Base-by-base conservation (phyloP, 306 rosid genomes). In the Cucurbita argyrosperma region DNA sequence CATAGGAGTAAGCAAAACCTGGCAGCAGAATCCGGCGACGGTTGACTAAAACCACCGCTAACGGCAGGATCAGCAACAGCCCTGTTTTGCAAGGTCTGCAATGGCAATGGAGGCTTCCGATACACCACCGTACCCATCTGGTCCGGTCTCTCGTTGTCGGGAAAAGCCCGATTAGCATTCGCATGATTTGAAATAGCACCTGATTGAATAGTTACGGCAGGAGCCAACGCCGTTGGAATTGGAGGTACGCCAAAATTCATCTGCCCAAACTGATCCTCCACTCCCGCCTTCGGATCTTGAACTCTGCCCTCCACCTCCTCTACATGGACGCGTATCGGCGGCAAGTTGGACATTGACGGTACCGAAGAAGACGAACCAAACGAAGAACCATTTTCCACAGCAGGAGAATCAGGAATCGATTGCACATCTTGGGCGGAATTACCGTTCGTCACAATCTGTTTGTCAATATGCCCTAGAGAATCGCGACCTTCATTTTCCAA, bases 1-100 rank as follows among this genome's bases (percentile, higher is more conserved):
- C 12, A 26, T 6, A 47, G 45, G 11, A 65, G 38, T 19, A 8
- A 65, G 43, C 8, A 62, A 8, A 84, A 92, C 99, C 99, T 95
- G 66, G 96, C 74, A 37, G 88, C 90, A 18, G 99, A 91, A 81
- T 95, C 97, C 13, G 96, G 99, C 46, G 99, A 95, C 63, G 96
- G 91, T 81, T 91, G 70, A 77, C 82, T 75, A 60, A 80, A 58
- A 42, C 86, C 92, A 65, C 84, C 91, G 3, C 55, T 66, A 8
- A 54, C 78, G 7, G 71, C 58, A 45, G 63, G 74, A 53, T 12
- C 60, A 21, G 78, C 85, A 77, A 52, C 68, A 37, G 72, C 77
- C 77, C 77, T 88, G 47, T 81, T 80, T 76, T 89, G 96, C 66
- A 80, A 75, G 46, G 87, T 87, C 76, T 88, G 99, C 87, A 89